Base-by-base conservation (phyloP, 2,329 filamentous ascomycete species). In the Botrytis aclada region DNA sequence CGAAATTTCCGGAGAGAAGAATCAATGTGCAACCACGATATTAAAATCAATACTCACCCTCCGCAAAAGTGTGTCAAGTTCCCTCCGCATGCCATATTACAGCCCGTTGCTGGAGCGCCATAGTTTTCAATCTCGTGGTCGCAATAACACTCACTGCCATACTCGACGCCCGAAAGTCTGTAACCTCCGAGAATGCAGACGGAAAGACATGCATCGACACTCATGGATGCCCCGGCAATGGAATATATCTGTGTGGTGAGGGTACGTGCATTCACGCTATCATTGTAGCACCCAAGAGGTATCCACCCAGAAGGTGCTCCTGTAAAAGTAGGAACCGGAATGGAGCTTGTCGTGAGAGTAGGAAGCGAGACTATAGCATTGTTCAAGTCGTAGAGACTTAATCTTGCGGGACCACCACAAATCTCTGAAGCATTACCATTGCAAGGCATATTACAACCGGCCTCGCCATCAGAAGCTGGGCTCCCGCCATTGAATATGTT, bases 101-200 rank as follows among this genome's bases (percentile, higher is more conserved):
- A 81, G 20, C 72, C 72, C 5, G 67, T 51, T 10, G 65, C 71
- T 29, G 62, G 63, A 45, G 73, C 71, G 25, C 71, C 70, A 47
- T 67, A 70, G 16, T 70, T 67, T 8, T 72, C 12, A 37, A 78
- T 70, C 20, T 70, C 16, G 63, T 73, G 74, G 22, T 70, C 76
- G 45, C 77, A 77, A 70, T 74, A 80, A 32, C 80, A 80, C 72
- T 81, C 76, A 4, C 71, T 73, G 5, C 76, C 77, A 72, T 82
- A 83, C 72, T 83, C 81, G 0, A 81, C 71, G 12, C 81, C 82
- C 4, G 80, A 78, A 37, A 78, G 78, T 2, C 65, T 75, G 18
- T 76, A 80, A 22, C 76, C 77, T 61, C 69, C 73, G 61, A 60
- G 54, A 6, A 77, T 76, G 18, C 79, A 82, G 37, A 78, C 73